These are phyloP conservation scores for Verticillium isaacii DNA, from an alignment of 2,329 filamentous ascomycete species.

Conservation along the genomic window DNA sequence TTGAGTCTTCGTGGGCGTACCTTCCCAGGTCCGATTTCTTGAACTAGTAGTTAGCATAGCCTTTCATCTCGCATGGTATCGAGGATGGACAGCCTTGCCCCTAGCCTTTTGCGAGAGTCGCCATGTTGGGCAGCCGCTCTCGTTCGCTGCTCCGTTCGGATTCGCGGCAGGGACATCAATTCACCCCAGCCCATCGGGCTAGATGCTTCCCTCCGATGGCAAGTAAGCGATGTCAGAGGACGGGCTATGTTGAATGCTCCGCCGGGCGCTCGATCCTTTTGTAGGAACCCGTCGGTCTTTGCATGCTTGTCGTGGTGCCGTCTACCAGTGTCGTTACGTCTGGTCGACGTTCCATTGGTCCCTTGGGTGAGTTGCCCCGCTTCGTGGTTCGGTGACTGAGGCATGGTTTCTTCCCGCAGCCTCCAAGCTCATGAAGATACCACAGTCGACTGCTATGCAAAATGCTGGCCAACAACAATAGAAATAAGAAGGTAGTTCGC, in stretches of 20 bases:
- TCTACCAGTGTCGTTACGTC: no score
- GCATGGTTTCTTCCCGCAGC: no score
- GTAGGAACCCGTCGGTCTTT: not conserved
- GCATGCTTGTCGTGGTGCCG: no score
- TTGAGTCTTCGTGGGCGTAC: slow-evolving; percentile 67
- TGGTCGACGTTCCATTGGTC: no score
- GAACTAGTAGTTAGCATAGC: not conserved
- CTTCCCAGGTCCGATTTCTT: slow-evolving; percentile 63
- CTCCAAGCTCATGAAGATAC: no score
- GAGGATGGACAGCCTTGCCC: not conserved
- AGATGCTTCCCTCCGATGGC: not conserved
- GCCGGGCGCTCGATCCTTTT: not conserved
- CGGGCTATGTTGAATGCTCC: not conserved
- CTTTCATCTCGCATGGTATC: not conserved
- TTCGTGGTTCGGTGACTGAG: no score
- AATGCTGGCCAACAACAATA: no score
- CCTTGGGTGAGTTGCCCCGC: no score
- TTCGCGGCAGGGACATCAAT: not conserved
- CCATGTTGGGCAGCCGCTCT: not conserved
- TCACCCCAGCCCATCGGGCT: not conserved
- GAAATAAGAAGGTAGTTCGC: no score
- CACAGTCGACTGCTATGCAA: no score
- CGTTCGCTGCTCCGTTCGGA: not conserved
- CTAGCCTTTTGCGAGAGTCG: not conserved
- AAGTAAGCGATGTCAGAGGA: not conserved